These are phyloP conservation scores for Durusdinium trenchii DNA, from an alignment of 73 alveolate genomes.

Conservation along the genomic window DNA sequence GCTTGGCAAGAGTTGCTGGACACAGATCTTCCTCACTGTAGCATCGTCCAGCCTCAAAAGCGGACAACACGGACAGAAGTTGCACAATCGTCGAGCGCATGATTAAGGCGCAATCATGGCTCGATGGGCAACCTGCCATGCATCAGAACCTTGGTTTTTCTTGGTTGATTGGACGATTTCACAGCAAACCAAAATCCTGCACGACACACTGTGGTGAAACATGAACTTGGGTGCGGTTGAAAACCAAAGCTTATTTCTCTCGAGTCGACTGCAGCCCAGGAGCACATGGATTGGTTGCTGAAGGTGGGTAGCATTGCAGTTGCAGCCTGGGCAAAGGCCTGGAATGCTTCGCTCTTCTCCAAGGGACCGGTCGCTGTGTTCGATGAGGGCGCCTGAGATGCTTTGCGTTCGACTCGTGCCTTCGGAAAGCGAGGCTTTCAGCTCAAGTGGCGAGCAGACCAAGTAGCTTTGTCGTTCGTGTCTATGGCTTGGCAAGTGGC, in stretches of 20 bases:
- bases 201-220: too few relatives aligned
- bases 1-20: conserved; percentile 44
- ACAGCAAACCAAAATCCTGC: background rate
- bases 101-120: background rate
- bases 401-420: background rate
- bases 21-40: conserved; percentile 15
- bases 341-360: background rate
- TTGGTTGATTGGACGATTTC: too few relatives aligned
- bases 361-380: background rate
- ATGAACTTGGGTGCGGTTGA: too few relatives aligned
- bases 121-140: conserved; percentile 10
- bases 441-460: background rate
- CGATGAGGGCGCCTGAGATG: background rate
- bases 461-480: background rate
- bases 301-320: background rate
- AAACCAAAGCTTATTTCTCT: background rate
- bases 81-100: background rate
- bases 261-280: background rate
- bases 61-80: background rate
- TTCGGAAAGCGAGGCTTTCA: too few relatives aligned
- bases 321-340: background rate
- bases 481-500: background rate
- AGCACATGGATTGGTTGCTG: conserved; percentile 1
- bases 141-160: background rate
- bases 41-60: conserved; percentile 51